Evolutionary conservation across 306 rosid genomes (phyloP).

Genomic region (Mimosa bimucronata): DNA sequence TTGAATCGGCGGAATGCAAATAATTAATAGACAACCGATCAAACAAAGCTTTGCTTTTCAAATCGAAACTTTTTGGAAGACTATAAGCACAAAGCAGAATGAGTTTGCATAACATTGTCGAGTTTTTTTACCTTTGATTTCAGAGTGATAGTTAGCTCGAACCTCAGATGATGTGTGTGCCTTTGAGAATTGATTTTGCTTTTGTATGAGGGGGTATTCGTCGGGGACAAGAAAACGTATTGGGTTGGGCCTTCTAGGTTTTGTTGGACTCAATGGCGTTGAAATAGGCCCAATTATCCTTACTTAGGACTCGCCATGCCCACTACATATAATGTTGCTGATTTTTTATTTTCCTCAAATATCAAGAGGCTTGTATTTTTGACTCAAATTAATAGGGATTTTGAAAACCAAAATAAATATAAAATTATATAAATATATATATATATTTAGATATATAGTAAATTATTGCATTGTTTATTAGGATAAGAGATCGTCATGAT

Average conservation of each 20-base stretch:
- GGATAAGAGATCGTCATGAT: not conserved
- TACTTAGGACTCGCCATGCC: not conserved
- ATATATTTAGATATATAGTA: too few relatives aligned
- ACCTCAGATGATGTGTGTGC: not conserved
- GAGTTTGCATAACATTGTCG: too few relatives aligned
- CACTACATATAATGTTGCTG: not conserved
- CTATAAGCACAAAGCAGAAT: too few relatives aligned
- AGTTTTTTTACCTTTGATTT: not conserved
- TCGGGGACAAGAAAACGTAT: slow-evolving; percentile 15
- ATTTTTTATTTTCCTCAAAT: not conserved
- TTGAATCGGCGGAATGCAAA: too few relatives aligned
- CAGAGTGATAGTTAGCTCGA: not conserved
- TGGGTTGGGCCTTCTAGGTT: slow-evolving; percentile 11
- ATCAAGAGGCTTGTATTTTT: too few relatives aligned
- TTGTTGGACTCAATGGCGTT: not conserved
- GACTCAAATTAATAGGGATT: too few relatives aligned
- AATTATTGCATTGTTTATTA: too few relatives aligned
- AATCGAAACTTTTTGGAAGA: too few relatives aligned
- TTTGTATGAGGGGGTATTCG: slow-evolving; percentile 9
- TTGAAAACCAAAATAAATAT: too few relatives aligned
- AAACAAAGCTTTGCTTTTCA: too few relatives aligned
- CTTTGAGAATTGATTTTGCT: not conserved
- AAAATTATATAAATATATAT: too few relatives aligned
- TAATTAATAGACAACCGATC: too few relatives aligned
- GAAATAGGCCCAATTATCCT: not conserved